phyloP scores from a whole-genome alignment of 257 asterid genomes.

The Orobanche coerulescens region DNA sequence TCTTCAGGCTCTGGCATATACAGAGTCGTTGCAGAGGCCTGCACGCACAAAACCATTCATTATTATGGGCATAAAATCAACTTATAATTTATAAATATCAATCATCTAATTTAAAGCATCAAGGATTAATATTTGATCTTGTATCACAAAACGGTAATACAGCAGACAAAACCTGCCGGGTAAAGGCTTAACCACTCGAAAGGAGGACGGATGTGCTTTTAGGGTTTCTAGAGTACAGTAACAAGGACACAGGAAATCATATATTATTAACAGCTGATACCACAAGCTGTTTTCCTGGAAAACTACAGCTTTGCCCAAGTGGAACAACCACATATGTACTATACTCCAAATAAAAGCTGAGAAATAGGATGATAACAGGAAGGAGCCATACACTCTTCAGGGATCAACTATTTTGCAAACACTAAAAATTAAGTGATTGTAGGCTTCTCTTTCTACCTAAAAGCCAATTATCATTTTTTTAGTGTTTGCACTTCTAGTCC shows the following conservation, averaged over 20 bases:
- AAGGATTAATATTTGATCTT: not conserved
- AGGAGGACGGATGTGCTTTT: not conserved
- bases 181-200: too few species aligned
- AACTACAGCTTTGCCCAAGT: too few species aligned
- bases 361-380: not conserved
- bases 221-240: not conserved
- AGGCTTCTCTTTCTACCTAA: not conserved
- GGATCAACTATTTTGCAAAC: not conserved
- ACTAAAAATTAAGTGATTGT: not conserved
- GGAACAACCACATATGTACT: too few species aligned
- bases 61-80: not conserved
- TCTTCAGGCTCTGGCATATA: slow-evolving; percentile 97
- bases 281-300: too few species aligned
- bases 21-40: slow-evolving; percentile 69
- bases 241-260: not conserved
- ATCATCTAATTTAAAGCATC: not conserved
- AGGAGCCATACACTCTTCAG: not conserved
- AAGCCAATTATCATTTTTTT: not conserved
- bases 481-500: not conserved
- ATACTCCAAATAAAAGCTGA: too few species aligned
- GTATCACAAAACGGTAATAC: not conserved
- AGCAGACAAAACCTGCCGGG: not conserved
- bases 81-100: not conserved
- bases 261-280: too few species aligned
- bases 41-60: slow-evolving; percentile 16